Conservation (phyloP, 495 filamentous ascomycete genomes). For the Cercophora newfieldiana region DNA sequence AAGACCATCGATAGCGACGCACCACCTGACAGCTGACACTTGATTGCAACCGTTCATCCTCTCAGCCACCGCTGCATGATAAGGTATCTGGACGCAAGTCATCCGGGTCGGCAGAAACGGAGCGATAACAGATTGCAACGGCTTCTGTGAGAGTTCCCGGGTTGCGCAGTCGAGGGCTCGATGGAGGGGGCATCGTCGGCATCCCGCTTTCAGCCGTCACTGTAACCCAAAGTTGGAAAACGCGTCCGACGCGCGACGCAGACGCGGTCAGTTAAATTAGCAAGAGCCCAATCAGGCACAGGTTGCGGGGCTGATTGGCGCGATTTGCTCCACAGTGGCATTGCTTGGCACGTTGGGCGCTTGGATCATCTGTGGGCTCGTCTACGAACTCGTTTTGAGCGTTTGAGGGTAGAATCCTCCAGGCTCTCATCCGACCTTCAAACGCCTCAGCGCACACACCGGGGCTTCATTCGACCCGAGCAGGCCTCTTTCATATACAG, state of each 20-base stretch:
- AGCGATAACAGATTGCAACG: constrained; percentile 21
- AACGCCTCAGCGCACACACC: too few relatives aligned
- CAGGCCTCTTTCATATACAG: too few relatives aligned
- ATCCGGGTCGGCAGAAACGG: not conserved
- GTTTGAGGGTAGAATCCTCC: too few relatives aligned
- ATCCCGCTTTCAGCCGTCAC: not conserved
- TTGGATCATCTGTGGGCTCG: not conserved
- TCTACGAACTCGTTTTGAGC: too few relatives aligned
- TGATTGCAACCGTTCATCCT: not conserved
- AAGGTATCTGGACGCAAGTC: constrained; percentile 1
- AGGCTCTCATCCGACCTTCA: too few relatives aligned
- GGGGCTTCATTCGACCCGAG: too few relatives aligned
- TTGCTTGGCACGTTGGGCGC: not conserved
- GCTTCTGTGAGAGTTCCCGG: constrained; percentile 4
- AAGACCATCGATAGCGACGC: not conserved
- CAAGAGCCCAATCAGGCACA: not conserved
- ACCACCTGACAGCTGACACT: not conserved
- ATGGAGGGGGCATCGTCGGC: not conserved
- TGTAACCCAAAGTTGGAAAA: not conserved
- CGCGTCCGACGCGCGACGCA: not conserved
- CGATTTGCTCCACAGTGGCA: not conserved
- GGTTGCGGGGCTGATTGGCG: not conserved
- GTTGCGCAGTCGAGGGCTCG: not conserved
- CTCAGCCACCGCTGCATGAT: not conserved
- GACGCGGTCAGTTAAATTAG: not conserved